phyloP scores from a whole-genome alignment of 768 basidiomycete species.

The Butyriboletus loyo region DNA sequence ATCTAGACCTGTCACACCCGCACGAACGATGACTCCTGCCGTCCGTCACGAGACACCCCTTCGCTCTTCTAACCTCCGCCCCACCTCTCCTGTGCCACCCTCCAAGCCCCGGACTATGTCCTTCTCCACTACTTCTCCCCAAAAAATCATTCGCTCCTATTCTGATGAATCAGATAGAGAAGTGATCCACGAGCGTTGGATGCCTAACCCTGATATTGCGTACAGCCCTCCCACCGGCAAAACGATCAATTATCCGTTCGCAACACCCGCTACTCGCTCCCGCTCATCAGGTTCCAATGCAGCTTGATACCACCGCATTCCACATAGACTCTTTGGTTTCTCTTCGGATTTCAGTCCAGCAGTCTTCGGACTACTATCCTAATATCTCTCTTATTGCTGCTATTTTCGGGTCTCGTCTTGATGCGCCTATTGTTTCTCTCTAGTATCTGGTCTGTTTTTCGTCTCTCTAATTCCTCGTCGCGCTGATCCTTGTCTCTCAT shows the following conservation, averaged over 20 bases:
- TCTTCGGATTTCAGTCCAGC: conserved; percentile 26
- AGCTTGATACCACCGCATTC: conserved; percentile 27
- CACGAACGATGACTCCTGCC: conserved; percentile 28
- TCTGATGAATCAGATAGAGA: conserved; percentile 62
- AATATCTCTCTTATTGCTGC: conserved; percentile 35
- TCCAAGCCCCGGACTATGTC: conserved; percentile 51
- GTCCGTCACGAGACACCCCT: conserved; percentile 31
- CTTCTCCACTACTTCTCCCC: conserved; percentile 44
- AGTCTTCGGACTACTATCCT: conserved; percentile 29
- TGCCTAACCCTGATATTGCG: conserved; percentile 45
- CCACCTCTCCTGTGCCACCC: conserved; percentile 30
- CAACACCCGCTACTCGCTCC: conserved; percentile 23
- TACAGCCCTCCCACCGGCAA: conserved; percentile 38
- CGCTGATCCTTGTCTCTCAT: conserved; percentile 12
- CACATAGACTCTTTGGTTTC: conserved; percentile 23
- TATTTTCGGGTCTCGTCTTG: conserved; percentile 29
- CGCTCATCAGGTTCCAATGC: conserved; percentile 35
- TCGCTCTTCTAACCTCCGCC: conserved; percentile 26
- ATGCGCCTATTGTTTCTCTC: conserved; percentile 17
- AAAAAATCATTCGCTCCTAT: conserved; percentile 57
- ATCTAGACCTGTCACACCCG: conserved; percentile 34
- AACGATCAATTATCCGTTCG: conserved; percentile 26
- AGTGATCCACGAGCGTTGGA: conserved; percentile 63
- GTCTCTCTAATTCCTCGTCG: conserved; percentile 7
- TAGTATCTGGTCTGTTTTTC: conserved; percentile 14